Conservation (phyloP, 2,329 filamentous ascomycete genomes). For the Penicillium sp. region DNA sequence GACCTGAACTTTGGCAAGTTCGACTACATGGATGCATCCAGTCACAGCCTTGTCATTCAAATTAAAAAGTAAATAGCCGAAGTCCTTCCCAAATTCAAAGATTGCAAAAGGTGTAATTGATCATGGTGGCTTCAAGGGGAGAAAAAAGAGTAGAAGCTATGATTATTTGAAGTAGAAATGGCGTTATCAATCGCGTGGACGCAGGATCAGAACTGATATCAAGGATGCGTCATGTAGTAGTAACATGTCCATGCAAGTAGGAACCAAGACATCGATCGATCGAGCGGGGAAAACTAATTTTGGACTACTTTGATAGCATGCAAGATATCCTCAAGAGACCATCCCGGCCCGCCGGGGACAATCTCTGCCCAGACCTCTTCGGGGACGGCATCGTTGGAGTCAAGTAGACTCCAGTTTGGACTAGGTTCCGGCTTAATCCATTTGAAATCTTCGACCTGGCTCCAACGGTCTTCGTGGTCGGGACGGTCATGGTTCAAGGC, state of each 20-base stretch:
- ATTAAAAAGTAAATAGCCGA: background rate
- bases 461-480: slow-evolving; percentile 66
- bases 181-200: background rate
- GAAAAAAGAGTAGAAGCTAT: background rate
- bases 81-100: background rate
- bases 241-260: background rate
- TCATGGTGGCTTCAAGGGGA: background rate
- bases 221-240: background rate
- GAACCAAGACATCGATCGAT: background rate
- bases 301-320: slow-evolving; percentile 34
- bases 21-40: too few relatives aligned
- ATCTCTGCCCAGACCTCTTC: slow-evolving; percentile 67
- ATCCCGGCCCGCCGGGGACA: slow-evolving; percentile 62
- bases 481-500: slow-evolving; percentile 31
- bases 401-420: slow-evolving; percentile 79
- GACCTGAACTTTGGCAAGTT: too few relatives aligned
- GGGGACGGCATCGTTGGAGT: slow-evolving; percentile 57
- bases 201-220: background rate
- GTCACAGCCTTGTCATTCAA: too few relatives aligned
- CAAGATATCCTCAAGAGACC: slow-evolving; percentile 65
- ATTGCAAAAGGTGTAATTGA: background rate
- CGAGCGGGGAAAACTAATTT: slow-evolving; percentile 9
- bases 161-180: background rate
- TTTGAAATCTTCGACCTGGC: slow-evolving; percentile 94
- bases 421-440: slow-evolving; percentile 86